These are phyloP conservation scores for Dictyostelium intermedium DNA, from an alignment of 78 protist genomes.

Conservation along the genomic window DNA sequence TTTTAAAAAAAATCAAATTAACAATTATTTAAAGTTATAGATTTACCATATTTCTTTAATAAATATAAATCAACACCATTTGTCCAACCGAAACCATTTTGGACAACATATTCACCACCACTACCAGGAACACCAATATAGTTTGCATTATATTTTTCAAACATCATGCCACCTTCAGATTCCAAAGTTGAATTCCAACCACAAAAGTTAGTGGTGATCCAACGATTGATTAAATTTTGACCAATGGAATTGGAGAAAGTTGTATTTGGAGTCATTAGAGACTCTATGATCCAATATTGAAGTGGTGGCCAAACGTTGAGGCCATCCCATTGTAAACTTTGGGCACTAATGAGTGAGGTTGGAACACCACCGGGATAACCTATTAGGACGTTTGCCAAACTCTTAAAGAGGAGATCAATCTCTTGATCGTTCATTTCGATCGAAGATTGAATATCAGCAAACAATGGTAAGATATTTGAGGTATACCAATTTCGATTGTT, in stretches of 20 bases:
- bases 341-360: constrained; percentile 1
- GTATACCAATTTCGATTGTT: neutral
- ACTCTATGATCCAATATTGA: constrained; percentile 57
- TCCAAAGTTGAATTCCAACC: constrained; percentile 42
- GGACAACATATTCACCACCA: constrained; percentile 87
- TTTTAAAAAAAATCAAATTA: neutral
- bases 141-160: constrained; percentile 75
- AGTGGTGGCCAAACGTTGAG: constrained; percentile 86
- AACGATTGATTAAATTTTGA: neutral
- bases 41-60: neutral
- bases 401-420: neutral
- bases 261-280: neutral
- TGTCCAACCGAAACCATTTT: constrained; percentile 88
- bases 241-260: constrained; percentile 2
- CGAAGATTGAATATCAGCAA: constrained; percentile 9
- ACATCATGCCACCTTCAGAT: constrained; percentile 70
- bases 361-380: constrained; percentile 76
- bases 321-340: constrained; percentile 85
- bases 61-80: constrained; percentile 77
- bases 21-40: constrained; percentile 1
- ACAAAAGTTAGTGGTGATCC: constrained; percentile 53
- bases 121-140: constrained; percentile 80
- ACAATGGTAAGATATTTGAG: constrained; percentile 55
- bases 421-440: neutral
- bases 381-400: neutral